These are phyloP conservation scores for Phoma sp. DNA, from an alignment of 2,329 filamentous ascomycete species.

Conservation along the genomic window DNA sequence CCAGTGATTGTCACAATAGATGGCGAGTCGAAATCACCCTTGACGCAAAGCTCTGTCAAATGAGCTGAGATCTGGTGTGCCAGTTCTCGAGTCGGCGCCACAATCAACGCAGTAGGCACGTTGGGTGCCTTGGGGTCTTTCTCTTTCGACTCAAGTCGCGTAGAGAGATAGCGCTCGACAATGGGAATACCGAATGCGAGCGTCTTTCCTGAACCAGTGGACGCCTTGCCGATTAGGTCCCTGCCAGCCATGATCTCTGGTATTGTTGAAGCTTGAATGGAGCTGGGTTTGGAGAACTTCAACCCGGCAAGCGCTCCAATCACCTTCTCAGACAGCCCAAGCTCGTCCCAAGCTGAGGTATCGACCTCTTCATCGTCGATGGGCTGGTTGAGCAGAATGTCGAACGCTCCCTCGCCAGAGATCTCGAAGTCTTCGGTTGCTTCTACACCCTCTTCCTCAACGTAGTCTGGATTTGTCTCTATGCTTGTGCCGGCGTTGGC, in stretches of 20 bases:
- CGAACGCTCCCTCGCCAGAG: constrained; percentile 56
- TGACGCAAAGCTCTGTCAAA: constrained; percentile 75
- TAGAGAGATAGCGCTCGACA: constrained; percentile 77
- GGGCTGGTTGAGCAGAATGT: constrained; percentile 60
- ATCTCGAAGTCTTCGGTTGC: constrained; percentile 36
- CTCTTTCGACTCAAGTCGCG: constrained; percentile 45
- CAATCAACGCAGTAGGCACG: constrained; percentile 68
- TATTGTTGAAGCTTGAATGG: constrained; percentile 81
- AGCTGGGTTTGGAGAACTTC: constrained; percentile 80
- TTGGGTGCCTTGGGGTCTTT: constrained; percentile 50
- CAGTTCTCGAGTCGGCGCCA: constrained; percentile 91
- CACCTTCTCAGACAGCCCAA: constrained; percentile 76
- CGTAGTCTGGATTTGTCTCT: constrained; percentile 25
- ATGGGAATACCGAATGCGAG: constrained; percentile 94
- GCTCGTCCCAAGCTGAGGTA: constrained; percentile 77
- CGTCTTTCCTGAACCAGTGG: constrained; percentile 96
- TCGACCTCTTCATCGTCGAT: constrained; percentile 69
- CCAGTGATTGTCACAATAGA: constrained; percentile 87
- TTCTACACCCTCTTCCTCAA: constrained; percentile 22
- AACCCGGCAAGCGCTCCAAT: constrained; percentile 79
- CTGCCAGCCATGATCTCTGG: constrained; percentile 82
- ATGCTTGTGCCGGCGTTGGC: constrained; percentile 18
- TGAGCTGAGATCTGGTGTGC: constrained; percentile 91
- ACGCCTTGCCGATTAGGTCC: constrained; percentile 94
- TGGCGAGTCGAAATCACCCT: constrained; percentile 66